These are phyloP conservation scores for Podospora pseudoanserina DNA, from an alignment of 495 filamentous ascomycete species.

Conservation along the genomic window DNA sequence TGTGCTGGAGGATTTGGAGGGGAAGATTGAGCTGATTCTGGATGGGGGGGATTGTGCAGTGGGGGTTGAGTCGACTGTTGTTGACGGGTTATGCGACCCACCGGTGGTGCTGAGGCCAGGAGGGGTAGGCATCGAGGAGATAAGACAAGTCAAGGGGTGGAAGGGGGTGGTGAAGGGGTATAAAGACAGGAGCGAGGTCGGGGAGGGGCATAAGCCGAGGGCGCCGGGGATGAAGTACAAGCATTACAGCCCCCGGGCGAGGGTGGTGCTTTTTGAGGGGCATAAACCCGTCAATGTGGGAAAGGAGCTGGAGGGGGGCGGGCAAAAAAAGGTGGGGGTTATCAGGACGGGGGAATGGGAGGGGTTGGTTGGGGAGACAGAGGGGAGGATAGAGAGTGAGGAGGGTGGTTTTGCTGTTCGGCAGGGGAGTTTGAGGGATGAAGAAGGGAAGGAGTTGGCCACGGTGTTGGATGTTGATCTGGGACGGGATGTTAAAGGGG, in stretches of 20 bases:
- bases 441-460: constrained; percentile 26
- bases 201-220: constrained; percentile 55
- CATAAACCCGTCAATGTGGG: constrained; percentile 21
- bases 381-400: constrained; percentile 28
- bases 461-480: constrained; percentile 58
- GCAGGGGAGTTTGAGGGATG: constrained; percentile 31
- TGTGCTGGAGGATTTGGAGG: constrained; percentile 78
- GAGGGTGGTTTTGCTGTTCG: constrained; percentile 29
- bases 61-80: constrained; percentile 94
- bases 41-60: constrained; percentile 84
- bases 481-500: constrained; percentile 62
- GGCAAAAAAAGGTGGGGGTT: constrained; percentile 32
- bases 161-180: constrained; percentile 71
- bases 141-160: constrained; percentile 76
- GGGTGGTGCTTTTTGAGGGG: constrained; percentile 78
- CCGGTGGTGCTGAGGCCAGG: constrained; percentile 83
- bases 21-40: constrained; percentile 81
- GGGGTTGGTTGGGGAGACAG: constrained; percentile 13
- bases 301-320: not conserved
- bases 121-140: constrained; percentile 81
- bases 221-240: constrained; percentile 99
- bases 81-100: constrained; percentile 79
- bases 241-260: constrained; percentile 91
- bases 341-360: constrained; percentile 46
- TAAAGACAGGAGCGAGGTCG: constrained; percentile 57